Percentiles rank a stretch among this genome's conserved stretches.
Evolutionary conservation across 2,329 filamentous ascomycete species (phyloP).

Genomic region (Emergomyces orientalis): DNA sequence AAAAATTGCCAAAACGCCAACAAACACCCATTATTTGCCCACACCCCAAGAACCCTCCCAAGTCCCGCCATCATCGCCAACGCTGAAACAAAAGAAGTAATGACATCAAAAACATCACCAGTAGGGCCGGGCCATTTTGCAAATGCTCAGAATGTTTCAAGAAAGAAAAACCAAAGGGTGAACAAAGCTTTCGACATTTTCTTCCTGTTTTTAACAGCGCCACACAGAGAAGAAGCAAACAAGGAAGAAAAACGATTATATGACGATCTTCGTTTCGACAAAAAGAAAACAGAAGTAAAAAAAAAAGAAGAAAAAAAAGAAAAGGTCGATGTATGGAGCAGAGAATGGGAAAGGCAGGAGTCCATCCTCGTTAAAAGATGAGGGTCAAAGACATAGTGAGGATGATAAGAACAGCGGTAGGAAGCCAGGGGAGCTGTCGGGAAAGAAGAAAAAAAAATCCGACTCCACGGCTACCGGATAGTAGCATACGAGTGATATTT

Average conservation of each 20-base stretch:
- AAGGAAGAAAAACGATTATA: neutral
- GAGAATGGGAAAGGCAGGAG: neutral
- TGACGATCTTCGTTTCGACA: neutral
- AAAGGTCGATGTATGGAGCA: neutral
- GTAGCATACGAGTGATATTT: slow-evolving; percentile 71
- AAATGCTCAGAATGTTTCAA: neutral
- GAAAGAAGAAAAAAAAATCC: neutral
- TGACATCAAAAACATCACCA: neutral
- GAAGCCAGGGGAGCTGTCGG: neutral
- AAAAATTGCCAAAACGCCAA: neutral
- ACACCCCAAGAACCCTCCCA: neutral
- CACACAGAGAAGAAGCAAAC: neutral
- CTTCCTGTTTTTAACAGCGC: neutral
- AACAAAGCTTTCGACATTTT: neutral
- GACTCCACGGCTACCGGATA: slow-evolving; percentile 49
- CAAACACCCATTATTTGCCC: neutral
- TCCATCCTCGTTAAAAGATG: neutral
- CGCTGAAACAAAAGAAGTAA: slow-evolving; percentile 2
- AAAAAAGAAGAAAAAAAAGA: neutral
- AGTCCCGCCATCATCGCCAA: neutral
- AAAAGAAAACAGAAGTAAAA: neutral
- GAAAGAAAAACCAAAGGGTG: neutral
- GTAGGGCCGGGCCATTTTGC: neutral
- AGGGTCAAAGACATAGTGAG: neutral
- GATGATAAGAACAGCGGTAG: neutral